phyloP scores from a whole-genome alignment of 1,139 yeast genomes.

The Saccharomyces hybrid region DNA sequence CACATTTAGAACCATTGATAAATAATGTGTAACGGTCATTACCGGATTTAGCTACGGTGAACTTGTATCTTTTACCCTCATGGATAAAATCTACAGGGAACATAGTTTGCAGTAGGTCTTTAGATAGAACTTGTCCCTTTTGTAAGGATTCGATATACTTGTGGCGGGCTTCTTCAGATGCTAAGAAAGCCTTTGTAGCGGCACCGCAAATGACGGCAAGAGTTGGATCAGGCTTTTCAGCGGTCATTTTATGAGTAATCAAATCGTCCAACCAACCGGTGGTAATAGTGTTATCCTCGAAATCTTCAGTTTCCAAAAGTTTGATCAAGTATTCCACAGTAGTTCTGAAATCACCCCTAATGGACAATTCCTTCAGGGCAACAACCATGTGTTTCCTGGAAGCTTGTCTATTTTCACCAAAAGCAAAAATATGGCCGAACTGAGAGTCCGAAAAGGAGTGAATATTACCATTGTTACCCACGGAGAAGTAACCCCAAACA shows the following conservation, averaged over 20 bases:
- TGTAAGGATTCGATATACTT: constrained; percentile 71
- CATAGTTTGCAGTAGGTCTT: constrained; percentile 71
- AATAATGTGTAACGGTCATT: constrained; percentile 78
- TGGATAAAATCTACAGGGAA: constrained; percentile 92
- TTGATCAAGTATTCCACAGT: constrained; percentile 95
- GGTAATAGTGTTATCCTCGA: constrained; percentile 91
- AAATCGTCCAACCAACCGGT: constrained; percentile 99
- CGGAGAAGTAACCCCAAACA: constrained; percentile 99
- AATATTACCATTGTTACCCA: constrained; percentile 91
- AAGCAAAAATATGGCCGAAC: constrained; percentile 97
- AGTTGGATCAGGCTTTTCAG: constrained; percentile 90
- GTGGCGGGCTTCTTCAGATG: constrained; percentile 60
- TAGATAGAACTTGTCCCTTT: constrained; percentile 91
- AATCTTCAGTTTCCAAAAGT: constrained; percentile 90
- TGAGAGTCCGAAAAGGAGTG: constrained; percentile 97
- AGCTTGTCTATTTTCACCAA: constrained; percentile 97
- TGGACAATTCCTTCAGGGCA: constrained; percentile 89
- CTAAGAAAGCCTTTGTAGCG: constrained; percentile 83
- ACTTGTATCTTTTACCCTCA: constrained; percentile 87
- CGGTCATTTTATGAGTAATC: constrained; percentile 85
- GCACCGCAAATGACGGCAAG: constrained; percentile 97
- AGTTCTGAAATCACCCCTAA: constrained; percentile 97
- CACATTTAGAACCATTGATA: constrained; percentile 86
- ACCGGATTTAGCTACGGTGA: constrained; percentile 91
- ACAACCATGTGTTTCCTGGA: constrained; percentile 98